Conservation (phyloP, 805 yeast species). For the Cyberlindnera samutprakarnensis region DNA sequence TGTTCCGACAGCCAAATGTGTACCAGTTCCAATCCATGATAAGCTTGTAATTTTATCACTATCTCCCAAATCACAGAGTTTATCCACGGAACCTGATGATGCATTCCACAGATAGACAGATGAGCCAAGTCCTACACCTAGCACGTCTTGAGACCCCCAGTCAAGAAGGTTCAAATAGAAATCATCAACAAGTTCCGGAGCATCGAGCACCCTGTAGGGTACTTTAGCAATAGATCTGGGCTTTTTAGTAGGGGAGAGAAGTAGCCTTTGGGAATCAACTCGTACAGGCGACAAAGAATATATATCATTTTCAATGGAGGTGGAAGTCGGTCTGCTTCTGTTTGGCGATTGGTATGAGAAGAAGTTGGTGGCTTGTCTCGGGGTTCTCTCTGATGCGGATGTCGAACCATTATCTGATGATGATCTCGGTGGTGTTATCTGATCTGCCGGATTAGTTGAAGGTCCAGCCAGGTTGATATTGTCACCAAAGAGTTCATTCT, state of each 20-base stretch:
- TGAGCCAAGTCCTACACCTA: slow-evolving; percentile 87
- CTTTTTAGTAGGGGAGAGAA: slow-evolving; percentile 76
- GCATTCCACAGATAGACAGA: slow-evolving; percentile 91
- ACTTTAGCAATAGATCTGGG: slow-evolving; percentile 74
- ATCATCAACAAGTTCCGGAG: slow-evolving; percentile 92
- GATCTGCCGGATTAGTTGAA: slow-evolving; percentile 18
- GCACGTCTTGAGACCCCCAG: slow-evolving; percentile 86
- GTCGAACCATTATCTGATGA: slow-evolving; percentile 13
- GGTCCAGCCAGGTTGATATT: slow-evolving; percentile 34
- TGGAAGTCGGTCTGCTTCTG: slow-evolving; percentile 49
- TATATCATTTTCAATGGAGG: slow-evolving; percentile 61
- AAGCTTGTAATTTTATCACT: slow-evolving; percentile 74
- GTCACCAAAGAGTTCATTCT: slow-evolving; percentile 89
- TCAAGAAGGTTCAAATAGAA: slow-evolving; percentile 87
- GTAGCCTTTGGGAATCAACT: slow-evolving; percentile 72
- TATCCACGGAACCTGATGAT: slow-evolving; percentile 69
- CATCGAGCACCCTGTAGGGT: slow-evolving; percentile 90
- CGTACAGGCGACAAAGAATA: slow-evolving; percentile 84
- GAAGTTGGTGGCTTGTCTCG: slow-evolving; percentile 42
- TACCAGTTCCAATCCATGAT: slow-evolving; percentile 91
- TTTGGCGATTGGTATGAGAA: slow-evolving; percentile 72
- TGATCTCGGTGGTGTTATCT: slow-evolving; percentile 27
- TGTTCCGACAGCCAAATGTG: slow-evolving; percentile 92
- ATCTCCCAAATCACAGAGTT: slow-evolving; percentile 66
- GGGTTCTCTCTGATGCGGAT: slow-evolving; percentile 25